phyloP scores from a whole-genome alignment of 306 rosid genomes.

The Potentilla sterilis region DNA sequence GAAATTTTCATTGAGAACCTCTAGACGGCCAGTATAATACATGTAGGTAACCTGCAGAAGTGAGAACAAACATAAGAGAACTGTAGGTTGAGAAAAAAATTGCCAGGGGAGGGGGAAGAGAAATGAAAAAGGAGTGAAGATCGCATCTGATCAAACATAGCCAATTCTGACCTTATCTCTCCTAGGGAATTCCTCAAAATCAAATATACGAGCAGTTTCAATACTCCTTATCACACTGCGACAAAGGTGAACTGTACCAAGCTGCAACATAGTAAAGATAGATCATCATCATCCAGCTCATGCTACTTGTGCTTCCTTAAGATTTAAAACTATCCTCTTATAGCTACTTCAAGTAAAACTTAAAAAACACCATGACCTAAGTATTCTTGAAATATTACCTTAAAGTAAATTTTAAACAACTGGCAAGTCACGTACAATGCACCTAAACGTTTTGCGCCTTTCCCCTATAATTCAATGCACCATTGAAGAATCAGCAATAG shows the following conservation, averaged over 20 bases:
- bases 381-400: constrained; percentile 42
- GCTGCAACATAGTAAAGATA: constrained; percentile 56
- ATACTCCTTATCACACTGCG: constrained; percentile 96
- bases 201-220: constrained; percentile 94
- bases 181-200: constrained; percentile 94
- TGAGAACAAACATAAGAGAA: constrained; percentile 10
- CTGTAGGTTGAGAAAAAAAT: neutral
- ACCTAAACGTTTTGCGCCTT: constrained; percentile 96
- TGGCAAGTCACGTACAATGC: constrained; percentile 92
- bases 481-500: constrained; percentile 23
- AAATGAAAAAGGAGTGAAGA: neutral
- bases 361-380: neutral
- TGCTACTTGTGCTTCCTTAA: constrained; percentile 5
- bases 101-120: neutral
- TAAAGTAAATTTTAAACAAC: constrained; percentile 88
- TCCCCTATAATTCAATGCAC: constrained; percentile 54
- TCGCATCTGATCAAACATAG: neutral
- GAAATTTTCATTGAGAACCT: constrained; percentile 94
- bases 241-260: constrained; percentile 95
- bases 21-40: constrained; percentile 99
- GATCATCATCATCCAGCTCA: constrained; percentile 21
- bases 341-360: neutral
- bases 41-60: constrained; percentile 80
- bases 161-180: constrained; percentile 78
- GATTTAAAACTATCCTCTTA: neutral